Conservation (phyloP, 768 basidiomycete species). For the Auricularia heimuer region DNA sequence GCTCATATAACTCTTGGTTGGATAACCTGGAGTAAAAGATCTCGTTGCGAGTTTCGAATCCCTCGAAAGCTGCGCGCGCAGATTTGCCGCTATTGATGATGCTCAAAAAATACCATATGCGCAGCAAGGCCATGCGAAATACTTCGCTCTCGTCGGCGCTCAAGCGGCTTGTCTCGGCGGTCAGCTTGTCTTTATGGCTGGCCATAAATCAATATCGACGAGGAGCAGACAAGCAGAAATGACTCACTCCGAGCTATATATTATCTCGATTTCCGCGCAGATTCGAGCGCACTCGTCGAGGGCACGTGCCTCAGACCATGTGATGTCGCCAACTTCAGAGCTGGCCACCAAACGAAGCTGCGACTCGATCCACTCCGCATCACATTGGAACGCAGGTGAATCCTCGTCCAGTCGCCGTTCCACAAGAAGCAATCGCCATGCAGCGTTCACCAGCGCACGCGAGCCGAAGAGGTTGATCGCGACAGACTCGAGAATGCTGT, state of each 20-base stretch:
- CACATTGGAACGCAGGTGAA: background rate
- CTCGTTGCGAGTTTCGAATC: background rate
- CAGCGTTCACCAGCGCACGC: slow-evolving; percentile 9
- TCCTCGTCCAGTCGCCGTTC: slow-evolving; percentile 12
- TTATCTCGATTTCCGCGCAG: slow-evolving; percentile 24
- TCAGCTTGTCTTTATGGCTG: background rate
- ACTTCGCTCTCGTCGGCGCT: slow-evolving; percentile 18
- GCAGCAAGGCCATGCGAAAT: slow-evolving; percentile 10
- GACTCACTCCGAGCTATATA: slow-evolving; percentile 31
- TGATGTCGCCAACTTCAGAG: no score
- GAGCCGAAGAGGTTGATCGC: slow-evolving; percentile 21
- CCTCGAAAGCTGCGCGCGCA: slow-evolving; percentile 1
- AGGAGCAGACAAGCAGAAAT: background rate
- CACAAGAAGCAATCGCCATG: slow-evolving; percentile 13
- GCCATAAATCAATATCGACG: background rate
- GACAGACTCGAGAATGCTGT: slow-evolving; percentile 22
- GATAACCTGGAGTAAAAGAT: background rate
- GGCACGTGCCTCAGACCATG: no score
- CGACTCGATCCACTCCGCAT: slow-evolving; percentile 13
- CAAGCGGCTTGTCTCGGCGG: slow-evolving; percentile 23
- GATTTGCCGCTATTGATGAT: slow-evolving; percentile 14
- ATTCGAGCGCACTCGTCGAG: slow-evolving; percentile 14
- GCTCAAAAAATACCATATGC: slow-evolving; percentile 14
- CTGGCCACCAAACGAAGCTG: slow-evolving; percentile 8
- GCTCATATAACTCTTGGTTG: no score